These are phyloP conservation scores for Hypomyces rosellus DNA, from an alignment of 2,329 filamentous ascomycete genomes.

Conservation along the genomic window DNA sequence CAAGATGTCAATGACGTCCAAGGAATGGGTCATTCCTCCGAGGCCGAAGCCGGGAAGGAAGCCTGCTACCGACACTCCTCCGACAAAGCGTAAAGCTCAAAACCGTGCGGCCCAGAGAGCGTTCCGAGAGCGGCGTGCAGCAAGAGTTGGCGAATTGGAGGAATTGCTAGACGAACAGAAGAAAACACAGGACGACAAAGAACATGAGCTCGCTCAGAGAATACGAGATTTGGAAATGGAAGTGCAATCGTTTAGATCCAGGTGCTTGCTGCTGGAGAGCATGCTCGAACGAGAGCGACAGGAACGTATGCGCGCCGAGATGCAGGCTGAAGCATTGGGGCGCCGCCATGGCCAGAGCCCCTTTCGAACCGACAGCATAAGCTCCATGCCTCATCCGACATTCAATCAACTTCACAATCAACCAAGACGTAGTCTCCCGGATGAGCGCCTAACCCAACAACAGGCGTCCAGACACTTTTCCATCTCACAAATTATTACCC, in stretches of 20 bases:
- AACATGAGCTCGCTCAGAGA: constrained; percentile 52
- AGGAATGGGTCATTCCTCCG: constrained; percentile 80
- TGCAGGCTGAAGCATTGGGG: constrained; percentile 31
- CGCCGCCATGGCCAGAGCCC: constrained; percentile 24
- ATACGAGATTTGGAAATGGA: constrained; percentile 57
- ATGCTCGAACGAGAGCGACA: constrained; percentile 54
- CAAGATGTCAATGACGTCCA: constrained; percentile 62
- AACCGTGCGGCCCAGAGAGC: constrained; percentile 87
- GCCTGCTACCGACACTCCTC: constrained; percentile 85
- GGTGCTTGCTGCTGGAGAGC: constrained; percentile 57
- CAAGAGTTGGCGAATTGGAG: constrained; percentile 71
- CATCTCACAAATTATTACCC: constrained; percentile 52
- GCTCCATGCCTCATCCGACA: constrained; percentile 18
- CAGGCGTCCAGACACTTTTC: constrained; percentile 38
- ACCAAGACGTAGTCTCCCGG: constrained; percentile 23
- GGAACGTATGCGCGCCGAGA: constrained; percentile 39
- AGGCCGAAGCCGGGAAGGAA: constrained; percentile 87
- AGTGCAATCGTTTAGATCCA: constrained; percentile 57
- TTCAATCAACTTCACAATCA: constrained; percentile 23
- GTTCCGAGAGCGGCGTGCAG: constrained; percentile 81
- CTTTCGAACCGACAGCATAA: constrained; percentile 23
- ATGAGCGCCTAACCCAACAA: constrained; percentile 20
- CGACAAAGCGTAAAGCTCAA: constrained; percentile 89
- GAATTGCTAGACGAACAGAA: constrained; percentile 58
- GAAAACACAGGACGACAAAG: constrained; percentile 49